Percentiles rank a stretch among this genome's conserved stretches.
phyloP scores from a whole-genome alignment of 208 protist genomes.

The Tritrichomonas musculus region DNA sequence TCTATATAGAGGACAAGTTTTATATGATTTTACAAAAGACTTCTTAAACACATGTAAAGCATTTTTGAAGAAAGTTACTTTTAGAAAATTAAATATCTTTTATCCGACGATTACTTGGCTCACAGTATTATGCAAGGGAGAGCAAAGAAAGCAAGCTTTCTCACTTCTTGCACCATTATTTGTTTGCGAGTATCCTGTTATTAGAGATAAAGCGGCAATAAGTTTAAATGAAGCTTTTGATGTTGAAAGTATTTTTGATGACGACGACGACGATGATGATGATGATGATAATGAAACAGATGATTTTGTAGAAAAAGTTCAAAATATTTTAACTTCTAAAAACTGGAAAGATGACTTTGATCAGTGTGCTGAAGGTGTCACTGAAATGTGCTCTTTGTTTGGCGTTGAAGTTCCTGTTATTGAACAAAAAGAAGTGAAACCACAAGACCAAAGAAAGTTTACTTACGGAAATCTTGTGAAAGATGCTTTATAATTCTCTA shows the following conservation, averaged over 20 bases:
- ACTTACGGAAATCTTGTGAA: neutral
- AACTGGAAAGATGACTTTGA: neutral
- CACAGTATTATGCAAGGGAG: neutral
- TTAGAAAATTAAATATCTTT: neutral
- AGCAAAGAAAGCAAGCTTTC: neutral
- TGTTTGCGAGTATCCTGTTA: conserved; percentile 12
- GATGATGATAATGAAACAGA: neutral
- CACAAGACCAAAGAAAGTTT: neutral
- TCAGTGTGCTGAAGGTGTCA: neutral
- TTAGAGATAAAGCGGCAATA: neutral
- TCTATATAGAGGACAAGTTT: neutral
- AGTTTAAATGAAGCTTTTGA: conserved; percentile 1
- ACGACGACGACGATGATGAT: neutral
- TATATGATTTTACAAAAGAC: neutral
- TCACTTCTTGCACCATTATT: neutral
- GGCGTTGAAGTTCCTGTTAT: neutral
- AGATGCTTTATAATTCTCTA: neutral
- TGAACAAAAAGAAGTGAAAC: neutral
- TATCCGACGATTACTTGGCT: neutral
- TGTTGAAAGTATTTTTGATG: neutral
- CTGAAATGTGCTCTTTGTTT: neutral
- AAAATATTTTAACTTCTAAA: neutral
- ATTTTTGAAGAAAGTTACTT: conserved; percentile 19
- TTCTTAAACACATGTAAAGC: neutral
- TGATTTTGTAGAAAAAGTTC: neutral